phyloP scores from a whole-genome alignment of 2,329 filamentous ascomycete species.

The Fusarium musae region DNA sequence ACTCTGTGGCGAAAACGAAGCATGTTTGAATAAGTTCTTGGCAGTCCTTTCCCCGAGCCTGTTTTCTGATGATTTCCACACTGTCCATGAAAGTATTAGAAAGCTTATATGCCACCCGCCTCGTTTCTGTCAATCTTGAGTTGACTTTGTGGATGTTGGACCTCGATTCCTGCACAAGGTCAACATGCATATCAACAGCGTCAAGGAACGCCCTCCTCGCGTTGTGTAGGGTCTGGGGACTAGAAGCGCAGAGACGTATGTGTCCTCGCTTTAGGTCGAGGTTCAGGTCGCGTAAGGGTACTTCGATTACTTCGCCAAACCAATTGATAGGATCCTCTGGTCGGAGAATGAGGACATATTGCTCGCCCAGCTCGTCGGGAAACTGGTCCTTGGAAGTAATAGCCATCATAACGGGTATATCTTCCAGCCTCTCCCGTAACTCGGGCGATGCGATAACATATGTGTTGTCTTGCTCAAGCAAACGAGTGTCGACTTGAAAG shows the following conservation, averaged over 20 bases:
- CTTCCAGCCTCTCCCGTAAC: constrained; percentile 77
- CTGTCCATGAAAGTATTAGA: constrained; percentile 99
- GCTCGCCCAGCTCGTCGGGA: constrained; percentile 77
- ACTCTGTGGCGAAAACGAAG: constrained; percentile 98
- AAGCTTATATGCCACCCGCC: constrained; percentile 94
- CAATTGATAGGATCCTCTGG: constrained; percentile 83
- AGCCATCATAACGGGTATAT: constrained; percentile 86
- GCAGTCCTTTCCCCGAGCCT: constrained; percentile 85
- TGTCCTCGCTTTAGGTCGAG: constrained; percentile 89
- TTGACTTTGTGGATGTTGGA: constrained; percentile 96
- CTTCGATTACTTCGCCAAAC: constrained; percentile 80
- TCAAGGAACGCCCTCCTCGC: constrained; percentile 83
- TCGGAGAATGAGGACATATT: constrained; percentile 83
- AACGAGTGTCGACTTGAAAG: constrained; percentile 81
- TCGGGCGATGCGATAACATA: constrained; percentile 88
- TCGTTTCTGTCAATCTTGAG: constrained; percentile 89
- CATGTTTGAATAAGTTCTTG: constrained; percentile 97
- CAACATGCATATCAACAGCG: constrained; percentile 83
- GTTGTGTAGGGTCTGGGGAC: constrained; percentile 80
- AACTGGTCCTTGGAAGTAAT: constrained; percentile 68
- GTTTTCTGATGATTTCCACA: constrained; percentile 89
- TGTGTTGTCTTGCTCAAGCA: constrained; percentile 77
- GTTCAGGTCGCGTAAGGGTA: constrained; percentile 79
- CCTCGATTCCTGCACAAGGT: constrained; percentile 89
- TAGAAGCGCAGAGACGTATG: constrained; percentile 87